Percentiles rank a stretch among this genome's conserved stretches.
These are phyloP conservation scores for Psilocybe cyanescens DNA, from an alignment of 768 basidiomycete genomes.

Conservation along the genomic window DNA sequence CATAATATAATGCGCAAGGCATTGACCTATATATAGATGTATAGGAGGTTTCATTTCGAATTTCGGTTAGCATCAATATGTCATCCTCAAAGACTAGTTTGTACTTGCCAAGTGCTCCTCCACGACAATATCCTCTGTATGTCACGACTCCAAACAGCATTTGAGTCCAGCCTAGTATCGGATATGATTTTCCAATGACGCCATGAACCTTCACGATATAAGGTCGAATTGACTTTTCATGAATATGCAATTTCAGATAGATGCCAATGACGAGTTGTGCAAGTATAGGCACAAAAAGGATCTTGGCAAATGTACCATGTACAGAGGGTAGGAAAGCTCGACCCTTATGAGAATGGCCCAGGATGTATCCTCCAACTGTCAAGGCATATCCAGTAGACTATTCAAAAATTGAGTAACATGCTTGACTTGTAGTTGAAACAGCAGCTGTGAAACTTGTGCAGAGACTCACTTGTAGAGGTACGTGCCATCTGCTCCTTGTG, in stretches of 20 bases:
- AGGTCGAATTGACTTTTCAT: constrained; percentile 75
- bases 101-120: constrained; percentile 58
- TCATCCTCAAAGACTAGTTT: background rate
- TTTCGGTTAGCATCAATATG: background rate
- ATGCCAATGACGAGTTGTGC: constrained; percentile 75
- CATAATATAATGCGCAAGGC: constrained; percentile 89
- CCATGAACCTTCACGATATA: constrained; percentile 75
- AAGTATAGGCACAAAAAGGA: constrained; percentile 67
- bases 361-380: constrained; percentile 72
- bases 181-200: constrained; percentile 82
- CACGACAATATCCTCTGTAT: constrained; percentile 78
- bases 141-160: constrained; percentile 85
- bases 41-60: constrained; percentile 6
- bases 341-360: constrained; percentile 89
- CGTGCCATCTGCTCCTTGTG: constrained; percentile 86
- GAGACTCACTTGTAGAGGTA: constrained; percentile 75
- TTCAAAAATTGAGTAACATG: background rate
- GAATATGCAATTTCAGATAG: constrained; percentile 91
- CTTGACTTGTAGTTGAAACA: background rate
- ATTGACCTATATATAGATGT: constrained; percentile 59
- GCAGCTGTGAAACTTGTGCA: background rate
- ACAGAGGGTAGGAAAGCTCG: constrained; percentile 74
- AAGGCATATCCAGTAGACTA: constrained; percentile 72
- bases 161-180: constrained; percentile 87
- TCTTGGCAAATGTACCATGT: constrained; percentile 71